Conservation (phyloP, 768 basidiomycete species). For the Lyophyllum decastes region DNA sequence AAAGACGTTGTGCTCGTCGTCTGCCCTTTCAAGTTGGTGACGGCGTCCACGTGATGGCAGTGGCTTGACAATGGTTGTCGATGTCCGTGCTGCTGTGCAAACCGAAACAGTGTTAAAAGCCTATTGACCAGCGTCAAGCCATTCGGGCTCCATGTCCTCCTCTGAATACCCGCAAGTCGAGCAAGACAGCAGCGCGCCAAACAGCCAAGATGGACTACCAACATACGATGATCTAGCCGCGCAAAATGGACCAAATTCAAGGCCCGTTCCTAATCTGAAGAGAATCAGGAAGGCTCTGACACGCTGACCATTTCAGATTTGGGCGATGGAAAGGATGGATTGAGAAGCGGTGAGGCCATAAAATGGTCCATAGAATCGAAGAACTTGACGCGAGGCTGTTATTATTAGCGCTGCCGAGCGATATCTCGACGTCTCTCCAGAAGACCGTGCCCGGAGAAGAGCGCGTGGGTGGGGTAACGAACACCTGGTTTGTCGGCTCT, state of each 20-base stretch:
- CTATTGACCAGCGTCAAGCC: neutral
- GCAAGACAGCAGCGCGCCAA: slow-evolving; percentile 38
- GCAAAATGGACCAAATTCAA: slow-evolving; percentile 81
- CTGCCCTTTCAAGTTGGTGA: too few species aligned
- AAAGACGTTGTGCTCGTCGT: too few species aligned
- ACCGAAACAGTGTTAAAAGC: neutral
- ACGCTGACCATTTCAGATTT: slow-evolving; percentile 49
- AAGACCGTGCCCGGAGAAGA: slow-evolving; percentile 56
- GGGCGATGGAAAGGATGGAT: slow-evolving; percentile 88
- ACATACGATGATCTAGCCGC: slow-evolving; percentile 80
- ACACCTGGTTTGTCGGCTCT: slow-evolving; percentile 22
- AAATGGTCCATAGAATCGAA: neutral
- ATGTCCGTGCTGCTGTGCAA: slow-evolving; percentile 2
- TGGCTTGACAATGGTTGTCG: neutral
- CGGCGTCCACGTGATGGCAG: neutral
- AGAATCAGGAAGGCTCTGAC: slow-evolving; percentile 7
- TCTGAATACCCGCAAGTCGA: slow-evolving; percentile 33
- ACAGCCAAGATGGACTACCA: slow-evolving; percentile 60
- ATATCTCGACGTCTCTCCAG: slow-evolving; percentile 64
- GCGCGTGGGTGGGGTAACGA: slow-evolving; percentile 73
- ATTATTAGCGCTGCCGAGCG: slow-evolving; percentile 81
- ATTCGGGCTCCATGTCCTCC: slow-evolving; percentile 19
- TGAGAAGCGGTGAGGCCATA: slow-evolving; percentile 69
- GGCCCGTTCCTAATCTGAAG: slow-evolving; percentile 38
- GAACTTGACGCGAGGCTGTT: slow-evolving; percentile 6